phyloP scores from a whole-genome alignment of 2,329 filamentous ascomycete genomes.

The Elsinoe ampelina region DNA sequence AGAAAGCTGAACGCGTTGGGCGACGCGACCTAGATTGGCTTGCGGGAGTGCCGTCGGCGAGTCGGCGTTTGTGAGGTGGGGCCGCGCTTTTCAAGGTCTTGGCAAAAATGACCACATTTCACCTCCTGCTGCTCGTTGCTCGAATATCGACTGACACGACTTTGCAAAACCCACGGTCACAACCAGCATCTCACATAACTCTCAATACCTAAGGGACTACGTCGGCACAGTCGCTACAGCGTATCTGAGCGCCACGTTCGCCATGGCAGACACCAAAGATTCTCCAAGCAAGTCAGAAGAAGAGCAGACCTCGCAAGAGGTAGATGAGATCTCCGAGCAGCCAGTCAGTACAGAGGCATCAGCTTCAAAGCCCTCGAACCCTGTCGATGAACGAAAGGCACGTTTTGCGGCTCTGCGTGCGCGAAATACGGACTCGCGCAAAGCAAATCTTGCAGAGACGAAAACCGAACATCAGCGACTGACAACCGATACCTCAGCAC shows the following conservation, averaged over 20 bases:
- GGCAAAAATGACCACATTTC: neutral
- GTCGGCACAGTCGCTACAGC: too few relatives aligned
- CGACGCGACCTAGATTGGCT: neutral
- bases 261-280: neutral
- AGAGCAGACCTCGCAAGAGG: neutral
- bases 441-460: slow-evolving; percentile 71
- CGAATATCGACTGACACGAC: neutral
- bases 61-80: neutral
- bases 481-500: slow-evolving; percentile 64
- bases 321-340: neutral
- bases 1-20: neutral
- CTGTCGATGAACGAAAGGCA: slow-evolving; percentile 59
- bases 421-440: slow-evolving; percentile 49
- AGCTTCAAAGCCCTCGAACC: neutral
- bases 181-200: neutral
- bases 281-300: neutral
- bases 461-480: slow-evolving; percentile 73
- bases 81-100: neutral
- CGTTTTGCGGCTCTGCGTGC: slow-evolving; percentile 83
- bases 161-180: neutral
- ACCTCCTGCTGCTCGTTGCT: neutral
- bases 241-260: neutral
- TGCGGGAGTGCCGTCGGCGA: neutral
- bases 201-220: too few relatives aligned
- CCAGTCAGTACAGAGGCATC: neutral